Conservation (phyloP, 1,284 basidiomycete species). For the Papiliotrema laurentii region DNA sequence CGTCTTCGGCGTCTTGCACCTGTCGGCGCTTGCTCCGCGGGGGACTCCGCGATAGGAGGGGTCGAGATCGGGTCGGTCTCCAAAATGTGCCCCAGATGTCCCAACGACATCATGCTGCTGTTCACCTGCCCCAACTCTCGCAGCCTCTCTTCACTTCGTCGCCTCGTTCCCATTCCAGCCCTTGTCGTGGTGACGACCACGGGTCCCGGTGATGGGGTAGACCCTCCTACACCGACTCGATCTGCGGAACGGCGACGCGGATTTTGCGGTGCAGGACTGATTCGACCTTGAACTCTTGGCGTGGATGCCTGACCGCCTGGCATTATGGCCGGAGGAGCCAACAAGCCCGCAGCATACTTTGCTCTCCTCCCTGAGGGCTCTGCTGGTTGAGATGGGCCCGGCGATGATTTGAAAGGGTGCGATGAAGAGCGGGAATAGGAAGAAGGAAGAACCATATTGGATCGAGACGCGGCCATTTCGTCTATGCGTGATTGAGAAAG, state of each 20-base stretch:
- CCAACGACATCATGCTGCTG: slow-evolving; percentile 25
- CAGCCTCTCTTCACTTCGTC: slow-evolving; percentile 23
- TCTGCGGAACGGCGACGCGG: slow-evolving; percentile 16
- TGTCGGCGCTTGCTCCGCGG: not conserved
- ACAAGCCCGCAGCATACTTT: slow-evolving; percentile 23
- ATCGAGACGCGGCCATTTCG: slow-evolving; percentile 5
- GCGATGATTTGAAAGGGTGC: not conserved
- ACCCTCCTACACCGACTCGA: slow-evolving; percentile 8
- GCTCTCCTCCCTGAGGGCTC: slow-evolving; percentile 3
- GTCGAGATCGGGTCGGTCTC: slow-evolving; percentile 15
- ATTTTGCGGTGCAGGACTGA: slow-evolving; percentile 3
- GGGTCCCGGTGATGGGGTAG: not conserved
- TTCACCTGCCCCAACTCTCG: slow-evolving; percentile 18
- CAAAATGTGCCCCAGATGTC: slow-evolving; percentile 24
- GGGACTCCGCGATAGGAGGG: not conserved
- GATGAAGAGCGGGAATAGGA: slow-evolving; percentile 11
- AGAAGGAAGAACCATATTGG: slow-evolving; percentile 18
- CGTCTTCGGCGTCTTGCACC: slow-evolving; percentile 25
- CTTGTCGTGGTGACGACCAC: not conserved
- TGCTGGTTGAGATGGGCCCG: not conserved
- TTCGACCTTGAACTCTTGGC: slow-evolving; percentile 16
- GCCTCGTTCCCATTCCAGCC: slow-evolving; percentile 1
- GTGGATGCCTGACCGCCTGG: slow-evolving; percentile 26
- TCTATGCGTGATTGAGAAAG: slow-evolving; percentile 23
- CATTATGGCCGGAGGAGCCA: slow-evolving; percentile 35